Evolutionary conservation across 768 basidiomycete genomes (phyloP).

Genomic region (Rhizopogon roseolus): DNA sequence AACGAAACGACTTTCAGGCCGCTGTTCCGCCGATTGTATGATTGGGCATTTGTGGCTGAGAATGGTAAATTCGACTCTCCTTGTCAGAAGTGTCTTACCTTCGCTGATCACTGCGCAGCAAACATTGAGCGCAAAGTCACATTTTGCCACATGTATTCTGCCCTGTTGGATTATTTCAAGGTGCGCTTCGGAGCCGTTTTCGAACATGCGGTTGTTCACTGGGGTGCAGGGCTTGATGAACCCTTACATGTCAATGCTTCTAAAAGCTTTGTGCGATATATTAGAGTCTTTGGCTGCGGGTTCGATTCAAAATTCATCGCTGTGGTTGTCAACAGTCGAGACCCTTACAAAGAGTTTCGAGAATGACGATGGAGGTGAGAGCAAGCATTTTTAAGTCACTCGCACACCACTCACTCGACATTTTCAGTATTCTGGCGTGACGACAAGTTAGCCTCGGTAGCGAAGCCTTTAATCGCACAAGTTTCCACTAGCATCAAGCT

Average conservation of each 20-base stretch:
- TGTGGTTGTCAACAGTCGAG: slow-evolving; percentile 64
- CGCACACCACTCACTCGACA: neutral
- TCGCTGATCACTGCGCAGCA: slow-evolving; percentile 7
- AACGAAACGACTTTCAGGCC: slow-evolving; percentile 91
- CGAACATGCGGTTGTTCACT: slow-evolving; percentile 1
- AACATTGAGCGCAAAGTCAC: slow-evolving; percentile 52
- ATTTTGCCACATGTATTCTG: slow-evolving; percentile 70
- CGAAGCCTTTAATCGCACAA: slow-evolving; percentile 60
- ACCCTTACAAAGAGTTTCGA: slow-evolving; percentile 66
- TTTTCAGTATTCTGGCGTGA: slow-evolving; percentile 83
- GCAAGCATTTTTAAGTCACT: neutral
- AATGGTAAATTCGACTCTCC: slow-evolving; percentile 30
- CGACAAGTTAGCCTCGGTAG: slow-evolving; percentile 64
- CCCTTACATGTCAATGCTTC: slow-evolving; percentile 80
- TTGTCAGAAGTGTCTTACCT: neutral
- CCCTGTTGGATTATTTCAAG: slow-evolving; percentile 86
- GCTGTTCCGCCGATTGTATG: slow-evolving; percentile 85
- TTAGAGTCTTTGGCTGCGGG: slow-evolving; percentile 41
- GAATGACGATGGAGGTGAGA: slow-evolving; percentile 77
- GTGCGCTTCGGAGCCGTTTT: slow-evolving; percentile 31
- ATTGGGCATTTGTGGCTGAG: slow-evolving; percentile 83
- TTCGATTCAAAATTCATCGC: slow-evolving; percentile 27
- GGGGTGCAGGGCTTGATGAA: slow-evolving; percentile 70
- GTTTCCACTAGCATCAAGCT: slow-evolving; percentile 45
- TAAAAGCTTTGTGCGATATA: slow-evolving; percentile 61